Evolutionary conservation across 352 stramenopile genomes (phyloP), one percentile per base, ranked within the genome.

Genomic region (Thraustochytrium sp.): DNA sequence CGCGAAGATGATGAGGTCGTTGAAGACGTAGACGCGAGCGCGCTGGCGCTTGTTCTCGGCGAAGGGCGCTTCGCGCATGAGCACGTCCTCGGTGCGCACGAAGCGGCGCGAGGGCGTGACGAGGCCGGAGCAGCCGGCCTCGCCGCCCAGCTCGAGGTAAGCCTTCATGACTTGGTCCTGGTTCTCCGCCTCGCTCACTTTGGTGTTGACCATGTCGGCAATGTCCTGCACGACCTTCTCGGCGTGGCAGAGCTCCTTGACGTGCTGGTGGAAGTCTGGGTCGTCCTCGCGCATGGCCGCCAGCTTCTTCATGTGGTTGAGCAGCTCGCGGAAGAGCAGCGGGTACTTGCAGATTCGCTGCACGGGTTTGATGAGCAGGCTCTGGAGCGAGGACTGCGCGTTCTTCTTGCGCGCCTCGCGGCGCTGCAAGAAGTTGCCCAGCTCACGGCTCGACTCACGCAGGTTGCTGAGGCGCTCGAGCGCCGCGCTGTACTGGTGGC

Each of bases 271-370:
- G 84, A 84, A 84, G 26, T 76, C 75, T 9, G 61, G n/a, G 65
- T 84, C 75, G 5, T 76, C 38, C 34, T 87, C 56, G 26, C 64
- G 54, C 31, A 72, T 49, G 1, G 34, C 38, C 31, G 54, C 31
- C 9, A 84, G 82, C 23, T 87, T 61, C 34, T 62, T 64, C 54
- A 87, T 85, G 82, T 87, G 82, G 13, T 61, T 87, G 37, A 87
- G 73, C 21, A 87, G 44, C 36, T 86, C 73, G 29, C 73, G 31
- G 64, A 87, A 77, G 13, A 86, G 36, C 8, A 86, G 54, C 13
- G 78, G 82, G 51, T 85, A 85, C 51, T 85, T 85, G 48, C 82
- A 85, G 34, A 85, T 85, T 26, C 82, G 72, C 51, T 85, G 82
- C 0, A 85, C 82, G n/a, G 82, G 82, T 42, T 85, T 85, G 77